These are phyloP conservation scores for Neostapfia colusana DNA, from an alignment of 176 grass and related monocot genomes.

Conservation along the genomic window DNA sequence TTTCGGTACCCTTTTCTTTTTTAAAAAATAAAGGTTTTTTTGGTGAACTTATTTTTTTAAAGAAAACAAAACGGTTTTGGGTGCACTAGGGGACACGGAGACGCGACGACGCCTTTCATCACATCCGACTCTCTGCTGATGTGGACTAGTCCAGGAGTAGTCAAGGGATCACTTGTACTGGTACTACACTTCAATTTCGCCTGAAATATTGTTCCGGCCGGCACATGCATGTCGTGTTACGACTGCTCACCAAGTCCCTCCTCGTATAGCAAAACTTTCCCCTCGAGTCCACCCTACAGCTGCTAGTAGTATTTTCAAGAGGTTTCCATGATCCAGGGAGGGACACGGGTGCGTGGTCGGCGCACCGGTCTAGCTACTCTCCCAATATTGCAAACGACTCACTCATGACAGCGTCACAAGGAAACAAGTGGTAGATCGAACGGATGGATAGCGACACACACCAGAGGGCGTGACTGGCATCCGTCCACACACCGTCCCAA, in stretches of 20 bases:
- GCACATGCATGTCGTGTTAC: not conserved
- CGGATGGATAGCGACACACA: slow-evolving; percentile 4
- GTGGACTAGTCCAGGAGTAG: not conserved
- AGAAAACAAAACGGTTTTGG: not conserved
- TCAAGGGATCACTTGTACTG: not conserved
- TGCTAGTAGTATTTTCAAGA: not conserved
- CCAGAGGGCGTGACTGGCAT: not conserved
- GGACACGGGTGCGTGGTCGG: not conserved
- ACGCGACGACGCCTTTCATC: not conserved
- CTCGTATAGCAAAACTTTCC: not conserved
- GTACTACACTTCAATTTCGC: not conserved
- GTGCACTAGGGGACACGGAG: not conserved
- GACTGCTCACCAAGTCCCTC: not conserved
- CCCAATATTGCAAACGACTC: not conserved
- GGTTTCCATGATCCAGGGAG: not conserved
- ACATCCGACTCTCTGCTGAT: not conserved
- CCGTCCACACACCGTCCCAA: not conserved
- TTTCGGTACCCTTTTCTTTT: not conserved
- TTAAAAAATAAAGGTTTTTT: too few species aligned
- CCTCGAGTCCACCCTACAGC: not conserved
- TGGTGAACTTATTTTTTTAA: too few species aligned
- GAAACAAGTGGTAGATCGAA: not conserved
- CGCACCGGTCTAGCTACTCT: not conserved
- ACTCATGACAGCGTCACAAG: not conserved
- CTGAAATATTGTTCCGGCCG: not conserved